Conservation (phyloP, 2,329 filamentous ascomycete genomes). For the Alternaria consortialis region DNA sequence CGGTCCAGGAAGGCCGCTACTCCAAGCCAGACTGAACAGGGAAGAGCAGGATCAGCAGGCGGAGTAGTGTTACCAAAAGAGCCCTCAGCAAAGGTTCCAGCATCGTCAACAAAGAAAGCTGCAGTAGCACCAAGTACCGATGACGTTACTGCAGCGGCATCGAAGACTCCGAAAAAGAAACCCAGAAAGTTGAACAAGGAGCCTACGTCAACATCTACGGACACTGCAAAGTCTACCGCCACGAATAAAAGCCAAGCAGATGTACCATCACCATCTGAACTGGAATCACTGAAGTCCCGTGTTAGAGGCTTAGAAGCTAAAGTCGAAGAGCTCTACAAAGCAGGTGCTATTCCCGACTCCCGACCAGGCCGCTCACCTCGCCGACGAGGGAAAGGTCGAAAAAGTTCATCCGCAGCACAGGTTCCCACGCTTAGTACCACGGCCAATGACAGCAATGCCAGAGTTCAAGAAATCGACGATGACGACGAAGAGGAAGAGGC, state of each 20-base stretch:
- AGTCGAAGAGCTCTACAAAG: slow-evolving; percentile 48
- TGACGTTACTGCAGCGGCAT: neutral
- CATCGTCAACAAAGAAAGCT: slow-evolving; percentile 7
- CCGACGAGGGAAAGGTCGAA: slow-evolving; percentile 44
- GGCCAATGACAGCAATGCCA: slow-evolving; percentile 16
- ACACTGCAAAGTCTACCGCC: slow-evolving; percentile 5
- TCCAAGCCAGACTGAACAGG: slow-evolving; percentile 11
- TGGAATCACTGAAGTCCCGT: slow-evolving; percentile 48
- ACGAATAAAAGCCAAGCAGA: slow-evolving; percentile 5
- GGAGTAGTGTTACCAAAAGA: slow-evolving; percentile 34
- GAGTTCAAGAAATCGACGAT: slow-evolving; percentile 22
- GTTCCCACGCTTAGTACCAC: slow-evolving; percentile 28
- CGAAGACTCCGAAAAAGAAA: slow-evolving; percentile 21
- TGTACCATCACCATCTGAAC: slow-evolving; percentile 32
- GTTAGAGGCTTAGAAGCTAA: slow-evolving; percentile 49
- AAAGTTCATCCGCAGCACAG: slow-evolving; percentile 32
- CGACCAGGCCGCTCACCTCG: slow-evolving; percentile 40
- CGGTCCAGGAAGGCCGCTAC: slow-evolving; percentile 34
- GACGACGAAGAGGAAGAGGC: slow-evolving; percentile 37
- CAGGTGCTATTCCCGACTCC: slow-evolving; percentile 11
- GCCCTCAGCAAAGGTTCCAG: slow-evolving; percentile 16
- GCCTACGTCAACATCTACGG: slow-evolving; percentile 17
- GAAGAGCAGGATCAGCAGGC: slow-evolving; percentile 42
- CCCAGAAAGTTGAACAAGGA: slow-evolving; percentile 49
- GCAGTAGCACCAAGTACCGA: slow-evolving; percentile 18